Percentiles rank a stretch among this genome's conserved stretches.
Conservation (phyloP, 352 stramenopile species). For the Phytophthora kernoviae region DNA sequence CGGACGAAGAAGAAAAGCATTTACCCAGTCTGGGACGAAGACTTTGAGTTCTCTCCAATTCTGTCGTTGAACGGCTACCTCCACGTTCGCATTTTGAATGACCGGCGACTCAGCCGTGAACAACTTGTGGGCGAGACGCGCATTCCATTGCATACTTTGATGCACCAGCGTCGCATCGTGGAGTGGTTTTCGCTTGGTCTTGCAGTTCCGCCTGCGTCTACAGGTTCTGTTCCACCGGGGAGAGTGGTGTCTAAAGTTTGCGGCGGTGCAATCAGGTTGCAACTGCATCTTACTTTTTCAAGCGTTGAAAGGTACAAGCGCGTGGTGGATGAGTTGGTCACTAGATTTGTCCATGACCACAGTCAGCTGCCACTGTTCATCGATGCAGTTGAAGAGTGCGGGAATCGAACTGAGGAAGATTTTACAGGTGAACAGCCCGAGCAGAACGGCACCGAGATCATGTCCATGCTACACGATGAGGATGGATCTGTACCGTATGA, state of each 20-base stretch:
- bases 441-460: constrained; percentile 23
- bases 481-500: constrained; percentile 12
- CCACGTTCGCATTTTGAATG: constrained; percentile 68
- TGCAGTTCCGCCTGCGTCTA: constrained; percentile 20
- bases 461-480: constrained; percentile 12
- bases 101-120: constrained; percentile 67
- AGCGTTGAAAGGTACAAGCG: constrained; percentile 64
- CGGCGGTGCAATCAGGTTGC: constrained; percentile 52
- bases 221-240: constrained; percentile 1
- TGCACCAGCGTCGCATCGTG: constrained; percentile 68
- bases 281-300: constrained; percentile 70
- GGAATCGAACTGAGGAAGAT: constrained; percentile 13
- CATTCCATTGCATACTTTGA: constrained; percentile 60
- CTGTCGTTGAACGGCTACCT: constrained; percentile 72
- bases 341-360: constrained; percentile 56
- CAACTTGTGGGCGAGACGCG: constrained; percentile 71
- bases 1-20: constrained; percentile 74
- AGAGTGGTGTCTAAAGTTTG: constrained; percentile 33
- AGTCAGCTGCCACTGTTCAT: constrained; percentile 67
- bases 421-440: constrained; percentile 38
- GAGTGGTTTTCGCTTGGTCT: constrained; percentile 65
- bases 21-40: constrained; percentile 82
- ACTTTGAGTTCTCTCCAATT: constrained; percentile 68
- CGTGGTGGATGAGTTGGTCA: constrained; percentile 63
- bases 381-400: constrained; percentile 32